Evolutionary conservation across 345 rosid genomes (phyloP).

Genomic region (Anacardium occidentale): DNA sequence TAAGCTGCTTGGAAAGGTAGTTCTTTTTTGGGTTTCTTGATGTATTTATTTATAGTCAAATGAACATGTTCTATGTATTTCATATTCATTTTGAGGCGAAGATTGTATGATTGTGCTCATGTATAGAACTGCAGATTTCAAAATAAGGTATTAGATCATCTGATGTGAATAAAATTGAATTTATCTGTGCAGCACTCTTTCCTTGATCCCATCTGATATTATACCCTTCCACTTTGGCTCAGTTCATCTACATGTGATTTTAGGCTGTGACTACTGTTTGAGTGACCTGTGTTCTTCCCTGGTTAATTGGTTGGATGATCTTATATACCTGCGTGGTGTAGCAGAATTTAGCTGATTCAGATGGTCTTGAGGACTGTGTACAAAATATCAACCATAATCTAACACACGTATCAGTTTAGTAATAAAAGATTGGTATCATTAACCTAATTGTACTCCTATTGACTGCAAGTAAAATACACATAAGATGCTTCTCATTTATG

Average conservation of each 20-base stretch:
- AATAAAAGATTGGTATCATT: neutral
- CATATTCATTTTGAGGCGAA: conserved; percentile 2
- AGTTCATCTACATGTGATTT: neutral
- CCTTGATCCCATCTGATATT: neutral
- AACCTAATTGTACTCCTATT: neutral
- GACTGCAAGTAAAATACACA: neutral
- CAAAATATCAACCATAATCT: neutral
- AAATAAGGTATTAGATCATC: neutral
- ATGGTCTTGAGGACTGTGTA: neutral
- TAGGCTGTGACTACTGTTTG: neutral
- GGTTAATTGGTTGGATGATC: neutral
- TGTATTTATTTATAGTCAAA: neutral
- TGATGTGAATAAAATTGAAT: neutral
- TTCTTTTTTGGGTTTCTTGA: neutral
- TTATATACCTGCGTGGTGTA: neutral
- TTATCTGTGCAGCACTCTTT: neutral
- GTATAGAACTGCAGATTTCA: neutral
- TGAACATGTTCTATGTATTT: neutral
- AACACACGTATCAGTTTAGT: neutral
- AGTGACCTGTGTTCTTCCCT: no score
- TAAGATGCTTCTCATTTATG: neutral
- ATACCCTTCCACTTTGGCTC: neutral
- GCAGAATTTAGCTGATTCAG: neutral
- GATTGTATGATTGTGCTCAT: neutral
- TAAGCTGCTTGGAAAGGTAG: conserved; percentile 81